Base-by-base conservation (phyloP, 1,139 yeast genomes). In the Suhomyces bokatorum region DNA sequence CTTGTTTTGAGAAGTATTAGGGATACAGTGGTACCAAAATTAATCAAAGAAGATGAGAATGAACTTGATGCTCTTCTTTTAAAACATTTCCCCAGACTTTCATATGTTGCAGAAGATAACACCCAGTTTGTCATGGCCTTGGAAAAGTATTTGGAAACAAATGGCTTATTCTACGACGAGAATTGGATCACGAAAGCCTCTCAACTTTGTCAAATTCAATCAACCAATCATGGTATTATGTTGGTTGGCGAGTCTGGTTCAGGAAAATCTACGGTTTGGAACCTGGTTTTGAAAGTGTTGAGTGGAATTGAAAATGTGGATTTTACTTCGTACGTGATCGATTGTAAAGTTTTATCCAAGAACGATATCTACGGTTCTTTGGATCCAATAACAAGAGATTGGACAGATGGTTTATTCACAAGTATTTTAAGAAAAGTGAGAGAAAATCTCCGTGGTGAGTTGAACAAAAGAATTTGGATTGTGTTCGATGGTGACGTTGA, bases 401-500 rank as follows among this genome's bases (percentile, higher is more conserved):
- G 98, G 98, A 78, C 78, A 1, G 99, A 93, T 66, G 99, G 99
- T 10, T 60, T 91, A 11, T 77, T 93, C 42, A 87, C 97, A 0
- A 63, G 79, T 12, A 75, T 86, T 6, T 59, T 93, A 37, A 70
- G 99, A 53, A 75, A 70, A 42, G 75, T 85, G 1, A 70, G 69
- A 9, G 80, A 78, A 7, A 84, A 83, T 52, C 56, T 78, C 10
- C 67, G 86, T 36, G 89, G 88, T 2, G 89, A 84, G 53, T 61
- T 64, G 17, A 56, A 66, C 3, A 81, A 78, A 48, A 66, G 76
- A 1, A 76, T 82, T 15, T 90, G 97, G 96, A 77, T 93, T 49
- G 76, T 91, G 0, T 87, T 93, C 60, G 97, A 91, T 64, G 96
- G 98, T 37, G 97, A 89, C 55, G 80, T 93, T 35, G 98, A 93